Base-by-base conservation (phyloP, 768 basidiomycete species). In the Paxillus rubicundulus region DNA sequence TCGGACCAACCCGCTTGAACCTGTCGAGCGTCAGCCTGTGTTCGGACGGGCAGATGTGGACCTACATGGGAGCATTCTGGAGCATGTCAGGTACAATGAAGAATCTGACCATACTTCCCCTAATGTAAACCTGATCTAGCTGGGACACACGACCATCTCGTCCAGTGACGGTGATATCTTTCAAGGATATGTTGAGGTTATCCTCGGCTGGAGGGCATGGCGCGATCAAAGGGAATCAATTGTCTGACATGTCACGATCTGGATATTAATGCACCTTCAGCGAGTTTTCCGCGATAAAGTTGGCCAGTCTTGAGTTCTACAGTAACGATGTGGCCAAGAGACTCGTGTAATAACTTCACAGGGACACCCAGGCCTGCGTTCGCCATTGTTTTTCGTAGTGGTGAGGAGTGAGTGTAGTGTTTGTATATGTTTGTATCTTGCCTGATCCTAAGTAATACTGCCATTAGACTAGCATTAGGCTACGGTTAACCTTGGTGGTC, bases 61-160 rank as follows among this genome's bases (percentile, higher is more conserved):
- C 90, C 69, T 67, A 95, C 97, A 99, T 99, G 17, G 97, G 97
- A 13, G 97, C 97, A 70, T 98, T 98, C 69, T 98, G 91, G 61
- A 99, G 77, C 91, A 99, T 98, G 72, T 98, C 97, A 50, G 97
- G 97, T 18, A 99, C 97, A 70, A 98, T 98, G 75, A 98, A 96
- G 78, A 97, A 98, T 59, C 97, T 82, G 59, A 98, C 79, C 91
- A 98, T 97, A 70, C 93, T 95, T 53, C 97, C 97, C 62, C 97
- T 81, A 61, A 99, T 99, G 73, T 99, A 99, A 30, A 98, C 96
- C 72, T 98, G 96, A 75, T 98, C 97, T 46, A 99, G 80, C 70
- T 99, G 97, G 12, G 97, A 97, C 27, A 99, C 93, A 63, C 97
- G 92, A 21, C 97, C 97, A 78, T 99, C 97, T 48, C 97, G 85